Percentiles rank a stretch among this genome's conserved stretches.
These are phyloP conservation scores for Endocalyx cinctus DNA, from an alignment of 2,329 filamentous ascomycete genomes.

Conservation along the genomic window DNA sequence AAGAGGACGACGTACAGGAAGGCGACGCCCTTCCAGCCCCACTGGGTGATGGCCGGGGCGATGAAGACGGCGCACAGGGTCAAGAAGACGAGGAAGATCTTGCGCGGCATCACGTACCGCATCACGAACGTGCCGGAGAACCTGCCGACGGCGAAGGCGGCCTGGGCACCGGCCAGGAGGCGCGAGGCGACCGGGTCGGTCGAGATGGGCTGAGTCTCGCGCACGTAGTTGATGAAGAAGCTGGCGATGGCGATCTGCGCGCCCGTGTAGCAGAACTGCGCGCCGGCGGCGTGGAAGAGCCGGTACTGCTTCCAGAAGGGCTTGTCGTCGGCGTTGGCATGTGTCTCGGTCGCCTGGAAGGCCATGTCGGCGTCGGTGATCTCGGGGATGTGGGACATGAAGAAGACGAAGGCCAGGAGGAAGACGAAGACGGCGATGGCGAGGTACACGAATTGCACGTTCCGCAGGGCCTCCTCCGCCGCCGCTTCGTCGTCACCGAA, in stretches of 20 bases:
- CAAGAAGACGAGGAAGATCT: slow-evolving; percentile 64
- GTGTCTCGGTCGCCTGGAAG: slow-evolving; percentile 50
- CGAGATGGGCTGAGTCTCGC: slow-evolving; percentile 53
- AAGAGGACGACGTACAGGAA: slow-evolving; percentile 70
- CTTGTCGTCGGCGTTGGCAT: slow-evolving; percentile 52
- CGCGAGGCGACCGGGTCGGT: slow-evolving; percentile 51
- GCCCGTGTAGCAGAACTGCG: slow-evolving; percentile 76
- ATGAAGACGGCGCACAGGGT: slow-evolving; percentile 60
- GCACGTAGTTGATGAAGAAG: slow-evolving; percentile 73
- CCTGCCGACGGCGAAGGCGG: slow-evolving; percentile 66
- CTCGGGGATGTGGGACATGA: slow-evolving; percentile 63
- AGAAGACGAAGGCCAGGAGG: slow-evolving; percentile 61
- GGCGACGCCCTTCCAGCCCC: slow-evolving; percentile 43
- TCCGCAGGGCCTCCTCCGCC: slow-evolving; percentile 46
- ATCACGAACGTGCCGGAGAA: slow-evolving; percentile 65
- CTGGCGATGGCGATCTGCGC: slow-evolving; percentile 62
- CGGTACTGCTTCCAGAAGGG: slow-evolving; percentile 68
- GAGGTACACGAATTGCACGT: slow-evolving; percentile 75
- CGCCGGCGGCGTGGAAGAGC: slow-evolving; percentile 69
- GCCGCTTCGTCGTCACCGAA: slow-evolving; percentile 45
- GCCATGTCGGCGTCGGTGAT: slow-evolving; percentile 65
- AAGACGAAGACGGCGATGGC: slow-evolving; percentile 69
- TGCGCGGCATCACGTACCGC: slow-evolving; percentile 61
- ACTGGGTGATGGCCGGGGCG: slow-evolving; percentile 41
- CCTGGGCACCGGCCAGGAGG: slow-evolving; percentile 71